A percentile compares a stretch with the other conserved stretches of the same genome.
phyloP scores from a whole-genome alignment of 192 early-diverging fungal species.

The Rhizoclosmatium sp. region DNA sequence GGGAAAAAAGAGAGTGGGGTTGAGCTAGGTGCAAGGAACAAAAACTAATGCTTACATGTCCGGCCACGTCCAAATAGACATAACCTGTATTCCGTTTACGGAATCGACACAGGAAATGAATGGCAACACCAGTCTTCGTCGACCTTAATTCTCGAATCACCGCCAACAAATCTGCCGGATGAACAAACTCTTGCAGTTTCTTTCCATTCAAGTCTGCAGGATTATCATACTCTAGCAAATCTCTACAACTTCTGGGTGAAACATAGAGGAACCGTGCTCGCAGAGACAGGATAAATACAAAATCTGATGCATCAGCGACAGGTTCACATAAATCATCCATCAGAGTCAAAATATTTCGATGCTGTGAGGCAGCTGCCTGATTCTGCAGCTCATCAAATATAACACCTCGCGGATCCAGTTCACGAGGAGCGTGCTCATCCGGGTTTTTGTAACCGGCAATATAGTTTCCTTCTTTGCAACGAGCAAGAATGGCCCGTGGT shows the following conservation, averaged over 20 bases:
- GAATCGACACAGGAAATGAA: slow-evolving; percentile 73
- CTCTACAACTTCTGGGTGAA: slow-evolving; percentile 47
- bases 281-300: slow-evolving; percentile 72
- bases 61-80: slow-evolving; percentile 70
- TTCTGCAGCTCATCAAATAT: slow-evolving; percentile 3
- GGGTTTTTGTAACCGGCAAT: slow-evolving; percentile 37
- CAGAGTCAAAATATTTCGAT: slow-evolving; percentile 14
- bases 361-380: background rate
- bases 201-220: slow-evolving; percentile 66
- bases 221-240: slow-evolving; percentile 61
- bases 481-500: slow-evolving; percentile 71
- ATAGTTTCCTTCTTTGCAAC: slow-evolving; percentile 60
- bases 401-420: background rate
- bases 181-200: slow-evolving; percentile 63
- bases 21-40: background rate
- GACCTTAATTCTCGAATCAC: slow-evolving; percentile 74
- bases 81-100: slow-evolving; percentile 63
- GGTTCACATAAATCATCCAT: slow-evolving; percentile 23
- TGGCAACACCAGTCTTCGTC: slow-evolving; percentile 47
- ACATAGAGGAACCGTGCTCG: slow-evolving; percentile 74
- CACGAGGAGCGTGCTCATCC: slow-evolving; percentile 18
- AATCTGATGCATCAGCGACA: slow-evolving; percentile 64
- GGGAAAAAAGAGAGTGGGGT: background rate
- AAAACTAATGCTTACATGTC: slow-evolving; percentile 49
- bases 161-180: slow-evolving; percentile 71